Percentiles rank a stretch among this genome's conserved stretches.
Conservation (phyloP, 208 protist genomes). For the Trypanosoma brucei region DNA sequence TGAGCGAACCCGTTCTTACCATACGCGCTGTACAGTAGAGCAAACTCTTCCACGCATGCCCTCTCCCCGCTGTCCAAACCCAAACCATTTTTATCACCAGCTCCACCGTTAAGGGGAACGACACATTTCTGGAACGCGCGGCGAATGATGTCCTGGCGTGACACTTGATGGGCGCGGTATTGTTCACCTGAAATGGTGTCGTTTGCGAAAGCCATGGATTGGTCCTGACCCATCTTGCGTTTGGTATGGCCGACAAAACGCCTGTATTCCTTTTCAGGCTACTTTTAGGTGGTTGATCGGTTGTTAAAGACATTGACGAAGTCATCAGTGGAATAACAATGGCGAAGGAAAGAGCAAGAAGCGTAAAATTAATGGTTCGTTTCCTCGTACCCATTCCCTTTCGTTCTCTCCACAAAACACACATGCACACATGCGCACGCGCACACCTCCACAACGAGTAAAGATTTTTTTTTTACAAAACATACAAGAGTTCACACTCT, state of each 20-base stretch:
- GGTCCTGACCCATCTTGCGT: conserved; percentile 61
- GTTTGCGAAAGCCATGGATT: conserved; percentile 35
- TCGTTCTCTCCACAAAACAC: too few relatives aligned
- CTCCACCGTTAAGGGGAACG: conserved; percentile 38
- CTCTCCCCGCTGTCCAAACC: conserved; percentile 51
- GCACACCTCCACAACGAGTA: too few relatives aligned
- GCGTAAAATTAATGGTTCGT: too few relatives aligned
- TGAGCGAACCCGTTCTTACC: conserved; percentile 59
- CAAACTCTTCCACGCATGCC: conserved; percentile 78
- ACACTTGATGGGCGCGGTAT: conserved; percentile 56
- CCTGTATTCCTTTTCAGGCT: background rate
- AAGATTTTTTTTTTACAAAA: too few relatives aligned
- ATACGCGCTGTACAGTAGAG: conserved; percentile 66
- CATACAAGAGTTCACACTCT: too few relatives aligned
- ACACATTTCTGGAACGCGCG: conserved; percentile 79
- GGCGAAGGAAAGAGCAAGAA: too few relatives aligned
- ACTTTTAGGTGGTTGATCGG: too few relatives aligned
- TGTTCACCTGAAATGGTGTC: conserved; percentile 77
- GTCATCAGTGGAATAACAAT: too few relatives aligned
- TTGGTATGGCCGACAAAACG: background rate
- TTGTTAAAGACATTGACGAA: too few relatives aligned
- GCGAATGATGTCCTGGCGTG: conserved; percentile 51
- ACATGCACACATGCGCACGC: too few relatives aligned
- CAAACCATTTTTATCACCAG: conserved; percentile 37
- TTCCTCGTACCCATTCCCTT: too few relatives aligned